These are phyloP conservation scores for Durio zibethinus DNA, from an alignment of 345 rosid genomes.

Conservation along the genomic window DNA sequence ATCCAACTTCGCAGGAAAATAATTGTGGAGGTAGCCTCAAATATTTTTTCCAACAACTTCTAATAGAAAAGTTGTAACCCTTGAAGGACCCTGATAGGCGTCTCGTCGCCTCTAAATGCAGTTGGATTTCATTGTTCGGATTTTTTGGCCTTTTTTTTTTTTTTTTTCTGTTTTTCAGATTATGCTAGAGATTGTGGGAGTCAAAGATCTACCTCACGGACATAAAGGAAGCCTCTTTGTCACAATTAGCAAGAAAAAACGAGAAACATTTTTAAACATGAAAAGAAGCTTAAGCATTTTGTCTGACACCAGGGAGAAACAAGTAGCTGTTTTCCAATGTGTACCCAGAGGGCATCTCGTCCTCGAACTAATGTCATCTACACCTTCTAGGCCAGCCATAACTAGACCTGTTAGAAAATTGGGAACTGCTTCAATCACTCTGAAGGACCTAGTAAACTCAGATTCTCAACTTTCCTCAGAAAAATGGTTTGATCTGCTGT, in stretches of 20 bases:
- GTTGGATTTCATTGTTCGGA: neutral
- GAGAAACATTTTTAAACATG: conserved; percentile 11
- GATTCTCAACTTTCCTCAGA: conserved; percentile 21
- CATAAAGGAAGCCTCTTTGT: conserved; percentile 8
- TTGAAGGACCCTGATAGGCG: neutral
- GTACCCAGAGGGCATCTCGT: conserved; percentile 31
- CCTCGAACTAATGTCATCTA: conserved; percentile 18
- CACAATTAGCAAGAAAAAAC: conserved; percentile 17
- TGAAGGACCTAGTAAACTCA: conserved; percentile 22
- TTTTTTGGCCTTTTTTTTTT: neutral
- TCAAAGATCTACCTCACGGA: neutral
- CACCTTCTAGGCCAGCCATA: neutral
- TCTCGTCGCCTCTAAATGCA: neutral
- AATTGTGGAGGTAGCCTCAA: conserved; percentile 17
- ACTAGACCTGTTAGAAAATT: conserved; percentile 4
- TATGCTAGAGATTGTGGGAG: conserved; percentile 22
- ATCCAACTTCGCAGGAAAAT: conserved; percentile 10
- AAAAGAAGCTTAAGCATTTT: conserved; percentile 23
- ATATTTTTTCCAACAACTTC: neutral
- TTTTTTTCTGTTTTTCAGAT: neutral
- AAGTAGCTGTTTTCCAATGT: conserved; percentile 19
- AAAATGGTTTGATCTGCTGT: conserved; percentile 30
- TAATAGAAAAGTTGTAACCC: neutral
- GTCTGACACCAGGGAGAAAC: conserved; percentile 17
- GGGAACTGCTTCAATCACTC: conserved; percentile 26